A percentile compares a stretch with the other conserved stretches of the same genome.
phyloP scores from a whole-genome alignment of 2,329 filamentous ascomycete genomes.

The Trichophyton benhamiae region DNA sequence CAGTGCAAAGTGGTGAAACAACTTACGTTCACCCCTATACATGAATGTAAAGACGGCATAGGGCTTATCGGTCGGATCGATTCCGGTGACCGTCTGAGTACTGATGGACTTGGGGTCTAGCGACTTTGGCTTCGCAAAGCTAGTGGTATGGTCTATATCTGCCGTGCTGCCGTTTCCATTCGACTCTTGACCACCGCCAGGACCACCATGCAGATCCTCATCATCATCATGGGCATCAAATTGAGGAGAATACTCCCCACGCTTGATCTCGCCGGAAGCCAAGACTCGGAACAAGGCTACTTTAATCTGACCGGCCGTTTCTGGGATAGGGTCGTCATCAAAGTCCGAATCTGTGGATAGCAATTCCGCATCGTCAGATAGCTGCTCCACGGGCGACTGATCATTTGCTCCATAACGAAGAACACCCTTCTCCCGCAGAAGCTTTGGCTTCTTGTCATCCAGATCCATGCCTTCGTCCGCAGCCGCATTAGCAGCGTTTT shows the following conservation, averaged over 20 bases:
- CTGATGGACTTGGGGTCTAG: constrained; percentile 95
- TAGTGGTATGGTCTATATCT: constrained; percentile 91
- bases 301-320: constrained; percentile 95
- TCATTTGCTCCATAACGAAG: constrained; percentile 71
- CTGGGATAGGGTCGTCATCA: constrained; percentile 65
- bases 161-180: constrained; percentile 48
- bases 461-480: constrained; percentile 32
- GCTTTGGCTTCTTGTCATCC: constrained; percentile 23
- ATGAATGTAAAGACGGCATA: constrained; percentile 97
- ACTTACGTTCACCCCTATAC: constrained; percentile 86
- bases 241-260: constrained; percentile 93
- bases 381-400: constrained; percentile 58
- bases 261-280: constrained; percentile 92
- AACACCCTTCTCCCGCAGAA: constrained; percentile 40
- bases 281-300: constrained; percentile 91
- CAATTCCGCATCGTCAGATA: constrained; percentile 56
- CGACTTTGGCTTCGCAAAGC: constrained; percentile 92
- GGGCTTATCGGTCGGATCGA: constrained; percentile 88
- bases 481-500: constrained; percentile 30
- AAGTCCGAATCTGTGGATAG: constrained; percentile 55
- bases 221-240: constrained; percentile 96
- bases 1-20: neutral
- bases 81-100: constrained; percentile 96
- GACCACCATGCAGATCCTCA: constrained; percentile 49
- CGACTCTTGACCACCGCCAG: constrained; percentile 26